Base-by-base conservation (phyloP, 306 rosid species). In the Cucurbita argyrosperma region DNA sequence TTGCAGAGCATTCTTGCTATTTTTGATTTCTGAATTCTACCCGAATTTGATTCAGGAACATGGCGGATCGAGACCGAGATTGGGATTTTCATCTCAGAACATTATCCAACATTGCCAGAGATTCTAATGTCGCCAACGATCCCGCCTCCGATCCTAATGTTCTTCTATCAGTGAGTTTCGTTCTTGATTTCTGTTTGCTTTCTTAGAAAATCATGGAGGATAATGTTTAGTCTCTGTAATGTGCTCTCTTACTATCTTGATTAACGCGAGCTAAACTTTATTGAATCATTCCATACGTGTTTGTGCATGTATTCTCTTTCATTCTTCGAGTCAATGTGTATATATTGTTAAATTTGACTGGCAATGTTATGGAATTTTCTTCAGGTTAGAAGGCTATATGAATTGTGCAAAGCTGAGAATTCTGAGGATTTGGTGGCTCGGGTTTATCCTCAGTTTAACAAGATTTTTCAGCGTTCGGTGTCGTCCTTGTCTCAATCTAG, bases 1-100 rank as follows among this genome's bases (percentile, higher is more conserved):
- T 14, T 23, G 42, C 9, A 0, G 19, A 65, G 50, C 72, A 5
- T 45, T 55, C 6, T 21, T 30, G 35, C 35, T 9, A 13, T 12
- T 38, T n/a, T 13, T n/a, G 49, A 4, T 8, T 11, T 67, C 40
- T 46, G 52, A 2, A 3, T 12, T 67, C 55, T 61, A 30, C 49
- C 43, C 3, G 80, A 39, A 10, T 65, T 56, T 59, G 39, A 66
- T 5, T 61, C 10, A 26, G 5, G 38, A 57, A 30, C 71, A 92
- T 88, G 98, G 79, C 70, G 2, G 87, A 76, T 49, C 76, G 64
- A 72, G 82, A 84, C 68, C 42, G 78, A 78, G 87, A 84, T 68
- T 94, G 96, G 97, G 96, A 94, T 85, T 87, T 88, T 79, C 70
- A 90, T 66, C 90, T 94, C 76, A 79, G 97, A 79, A 86, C 80